Evolutionary conservation across 1,284 basidiomycete species (phyloP), one percentile per base, ranked within the genome.

Genomic region (Cryptococcus jaspeensis): DNA sequence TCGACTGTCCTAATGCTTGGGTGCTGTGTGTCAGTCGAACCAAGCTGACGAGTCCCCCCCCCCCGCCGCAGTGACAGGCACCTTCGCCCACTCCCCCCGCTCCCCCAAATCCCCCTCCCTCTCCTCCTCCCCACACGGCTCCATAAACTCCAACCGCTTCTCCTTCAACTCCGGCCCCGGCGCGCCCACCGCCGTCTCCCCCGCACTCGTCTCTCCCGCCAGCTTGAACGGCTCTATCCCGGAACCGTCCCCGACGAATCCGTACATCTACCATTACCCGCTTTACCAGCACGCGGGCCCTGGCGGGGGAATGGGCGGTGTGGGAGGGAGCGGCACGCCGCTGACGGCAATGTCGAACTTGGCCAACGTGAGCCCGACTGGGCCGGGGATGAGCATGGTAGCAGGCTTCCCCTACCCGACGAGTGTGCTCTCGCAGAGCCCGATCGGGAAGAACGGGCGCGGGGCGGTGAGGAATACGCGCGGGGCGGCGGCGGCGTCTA

Each of bases 391-490:
- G 43, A 52, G 55, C 5, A 65, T 65, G 61, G 58, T 65, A 7
- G 43, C 61, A 32, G 61, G 61, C 12, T 59, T 61, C 36, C 63
- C 63, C 1, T 62, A 57, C 22, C 59, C 61, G 32, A 50, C 50
- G 18, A 28, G 15, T 6, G 32, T 36, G 47, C 9, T 40, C 15
- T 8, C 23, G 44, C 32, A 44, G 49, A 43, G 25, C 38, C 28
- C n/a, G n/a, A 25, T 11, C 42, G 28, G n/a, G 28, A 32, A 50
- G 28, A 23, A n/a, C 25, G 25, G 46, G 16, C n/a, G 47, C 37
- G 46, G 15, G 46, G 25, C 32, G 22, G 16, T 36, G 15, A 22
- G n/a, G 46, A 48, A 48, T n/a, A 18, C 20, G 46, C 22, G 32
- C 12, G n/a, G n/a, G n/a, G n/a, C n/a, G n/a, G n/a, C n/a, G n/a